Conservation (phyloP, 495 filamentous ascomycete species). For the Penicillium maclennaniae region DNA sequence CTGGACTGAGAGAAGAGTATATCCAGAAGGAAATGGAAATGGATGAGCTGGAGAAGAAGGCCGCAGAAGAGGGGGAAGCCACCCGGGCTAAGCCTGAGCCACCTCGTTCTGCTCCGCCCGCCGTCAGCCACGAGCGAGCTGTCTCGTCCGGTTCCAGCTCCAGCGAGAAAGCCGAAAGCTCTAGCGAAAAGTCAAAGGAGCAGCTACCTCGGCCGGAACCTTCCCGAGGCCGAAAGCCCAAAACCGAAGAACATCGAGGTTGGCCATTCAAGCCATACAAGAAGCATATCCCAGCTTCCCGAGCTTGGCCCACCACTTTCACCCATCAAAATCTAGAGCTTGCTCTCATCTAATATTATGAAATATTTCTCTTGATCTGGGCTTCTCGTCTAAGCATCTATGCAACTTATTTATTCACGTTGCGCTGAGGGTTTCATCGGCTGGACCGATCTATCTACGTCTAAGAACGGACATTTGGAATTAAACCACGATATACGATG, state of each 20-base stretch:
- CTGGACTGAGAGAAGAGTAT: constrained; percentile 79
- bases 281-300: constrained; percentile 47
- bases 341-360: neutral
- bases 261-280: constrained; percentile 24
- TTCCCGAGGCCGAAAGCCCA: constrained; percentile 32
- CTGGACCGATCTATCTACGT: constrained; percentile 17
- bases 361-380: neutral
- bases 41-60: constrained; percentile 41
- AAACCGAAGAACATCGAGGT: constrained; percentile 37
- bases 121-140: constrained; percentile 51
- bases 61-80: constrained; percentile 23
- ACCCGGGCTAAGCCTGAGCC: constrained; percentile 9
- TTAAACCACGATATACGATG: neutral
- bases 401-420: neutral
- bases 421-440: constrained; percentile 5
- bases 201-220: constrained; percentile 33
- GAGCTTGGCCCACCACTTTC: constrained; percentile 73
- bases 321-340: constrained; percentile 53
- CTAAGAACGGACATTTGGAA: neutral
- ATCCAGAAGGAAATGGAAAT: constrained; percentile 66
- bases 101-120: neutral
- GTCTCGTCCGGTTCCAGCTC: constrained; percentile 62
- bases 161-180: constrained; percentile 3
- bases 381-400: neutral
- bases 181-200: constrained; percentile 20